Evolutionary conservation across 495 filamentous ascomycete species (phyloP).

Genomic region (Podospora didyma): DNA sequence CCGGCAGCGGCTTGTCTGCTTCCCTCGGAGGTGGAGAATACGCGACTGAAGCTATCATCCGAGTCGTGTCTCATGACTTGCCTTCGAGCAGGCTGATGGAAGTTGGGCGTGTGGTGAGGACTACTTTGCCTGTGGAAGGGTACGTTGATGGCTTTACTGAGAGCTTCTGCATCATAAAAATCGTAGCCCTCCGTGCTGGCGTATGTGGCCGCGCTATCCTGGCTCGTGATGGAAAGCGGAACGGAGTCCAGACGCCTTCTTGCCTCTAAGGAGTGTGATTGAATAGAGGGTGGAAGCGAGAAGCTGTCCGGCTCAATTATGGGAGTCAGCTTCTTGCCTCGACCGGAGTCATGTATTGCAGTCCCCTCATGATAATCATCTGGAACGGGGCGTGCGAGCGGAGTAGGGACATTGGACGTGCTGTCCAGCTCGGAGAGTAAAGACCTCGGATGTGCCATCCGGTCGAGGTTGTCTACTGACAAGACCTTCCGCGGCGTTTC

Average conservation of each 20-base stretch:
- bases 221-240: constrained; percentile 38
- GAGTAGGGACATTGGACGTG: constrained; percentile 75
- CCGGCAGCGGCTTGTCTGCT: constrained; percentile 43
- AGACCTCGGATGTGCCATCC: constrained; percentile 26
- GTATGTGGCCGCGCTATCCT: constrained; percentile 37
- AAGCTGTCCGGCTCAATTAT: constrained; percentile 41
- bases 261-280: constrained; percentile 19
- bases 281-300: constrained; percentile 35
- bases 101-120: constrained; percentile 30
- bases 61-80: constrained; percentile 64
- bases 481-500: constrained; percentile 34
- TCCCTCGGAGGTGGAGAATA: constrained; percentile 76
- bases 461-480: constrained; percentile 25
- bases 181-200: constrained; percentile 53
- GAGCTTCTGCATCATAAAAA: constrained; percentile 51
- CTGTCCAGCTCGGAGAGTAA: constrained; percentile 55
- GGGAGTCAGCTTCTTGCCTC: constrained; percentile 33
- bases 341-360: constrained; percentile 20
- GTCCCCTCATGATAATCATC: constrained; percentile 32
- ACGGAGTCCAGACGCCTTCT: constrained; percentile 42
- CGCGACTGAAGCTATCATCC: constrained; percentile 67
- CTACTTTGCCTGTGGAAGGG: constrained; percentile 21
- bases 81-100: constrained; percentile 23
- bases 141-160: constrained; percentile 42
- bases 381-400: constrained; percentile 64